Conservation (phyloP, 192 early-diverging fungal species). For the Gaertneriomyces sp. region DNA sequence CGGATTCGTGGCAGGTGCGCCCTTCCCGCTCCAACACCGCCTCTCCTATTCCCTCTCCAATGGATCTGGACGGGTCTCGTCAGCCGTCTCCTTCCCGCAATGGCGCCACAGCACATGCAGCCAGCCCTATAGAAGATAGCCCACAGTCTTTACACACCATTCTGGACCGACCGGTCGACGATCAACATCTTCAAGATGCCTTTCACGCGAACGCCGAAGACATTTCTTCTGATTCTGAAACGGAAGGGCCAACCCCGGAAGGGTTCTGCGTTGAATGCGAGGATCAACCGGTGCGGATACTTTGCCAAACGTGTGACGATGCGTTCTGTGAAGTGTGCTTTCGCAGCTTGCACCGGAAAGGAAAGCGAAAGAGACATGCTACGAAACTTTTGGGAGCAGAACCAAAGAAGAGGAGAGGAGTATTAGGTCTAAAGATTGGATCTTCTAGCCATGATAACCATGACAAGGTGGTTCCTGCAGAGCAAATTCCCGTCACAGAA, state of each 20-base stretch:
- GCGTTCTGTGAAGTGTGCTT: constrained; percentile 91
- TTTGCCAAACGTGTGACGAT: constrained; percentile 79
- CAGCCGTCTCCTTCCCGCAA: too few relatives aligned
- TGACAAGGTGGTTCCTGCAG: constrained; percentile 20
- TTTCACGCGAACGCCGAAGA: constrained; percentile 15
- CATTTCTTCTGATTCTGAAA: constrained; percentile 1
- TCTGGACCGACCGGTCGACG: neutral
- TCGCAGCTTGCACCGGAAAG: constrained; percentile 50
- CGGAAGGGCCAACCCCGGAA: constrained; percentile 42
- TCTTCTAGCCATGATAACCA: constrained; percentile 11
- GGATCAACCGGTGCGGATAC: constrained; percentile 56
- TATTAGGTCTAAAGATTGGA: constrained; percentile 2
- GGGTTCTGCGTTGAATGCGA: constrained; percentile 90
- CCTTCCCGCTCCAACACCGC: too few relatives aligned
- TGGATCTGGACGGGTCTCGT: too few relatives aligned
- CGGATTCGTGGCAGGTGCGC: too few relatives aligned
- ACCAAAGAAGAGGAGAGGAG: neutral
- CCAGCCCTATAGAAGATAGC: too few relatives aligned
- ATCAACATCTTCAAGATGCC: neutral
- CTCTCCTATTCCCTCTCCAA: too few relatives aligned
- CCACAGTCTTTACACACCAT: too few relatives aligned
- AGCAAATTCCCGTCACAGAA: constrained; percentile 13
- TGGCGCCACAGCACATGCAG: too few relatives aligned
- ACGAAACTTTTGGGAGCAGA: constrained; percentile 21
- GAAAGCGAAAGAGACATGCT: constrained; percentile 39